A percentile compares a stretch with the other conserved stretches of the same genome.
phyloP scores from a whole-genome alignment of 2,329 filamentous ascomycete genomes.

The Xylaria sp. region DNA sequence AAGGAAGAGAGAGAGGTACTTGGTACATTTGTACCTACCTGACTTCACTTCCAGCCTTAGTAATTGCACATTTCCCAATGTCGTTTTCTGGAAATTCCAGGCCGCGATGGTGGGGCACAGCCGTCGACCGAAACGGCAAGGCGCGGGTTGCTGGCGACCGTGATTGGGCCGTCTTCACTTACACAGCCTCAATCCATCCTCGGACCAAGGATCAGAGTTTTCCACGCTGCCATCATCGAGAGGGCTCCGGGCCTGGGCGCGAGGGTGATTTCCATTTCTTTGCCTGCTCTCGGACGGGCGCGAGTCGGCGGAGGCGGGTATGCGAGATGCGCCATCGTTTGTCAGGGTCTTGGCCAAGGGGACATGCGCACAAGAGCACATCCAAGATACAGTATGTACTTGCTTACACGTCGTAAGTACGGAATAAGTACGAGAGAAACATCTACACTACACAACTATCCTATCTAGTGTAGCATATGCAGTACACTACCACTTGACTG shows the following conservation, averaged over 20 bases:
- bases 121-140: slow-evolving; percentile 6
- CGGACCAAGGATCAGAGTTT: slow-evolving; percentile 28
- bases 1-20: too few relatives aligned
- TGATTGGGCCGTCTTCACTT: slow-evolving; percentile 31
- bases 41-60: too few relatives aligned
- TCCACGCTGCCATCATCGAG: neutral
- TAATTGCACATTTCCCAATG: too few relatives aligned
- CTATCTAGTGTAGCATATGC: too few relatives aligned
- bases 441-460: too few relatives aligned
- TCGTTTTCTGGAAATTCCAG: slow-evolving; percentile 18
- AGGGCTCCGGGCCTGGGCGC: neutral
- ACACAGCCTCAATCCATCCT: slow-evolving; percentile 39
- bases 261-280: neutral
- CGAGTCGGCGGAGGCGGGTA: neutral
- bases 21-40: too few relatives aligned
- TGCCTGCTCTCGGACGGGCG: neutral
- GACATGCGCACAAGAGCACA: neutral
- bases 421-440: too few relatives aligned
- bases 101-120: neutral
- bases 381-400: too few relatives aligned
- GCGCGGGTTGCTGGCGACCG: slow-evolving; percentile 30
- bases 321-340: too few relatives aligned
- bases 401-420: too few relatives aligned
- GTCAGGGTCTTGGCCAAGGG: too few relatives aligned
- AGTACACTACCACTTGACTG: neutral